Conservation (phyloP, 768 basidiomycete species). For the Neoboletus magnificus region DNA sequence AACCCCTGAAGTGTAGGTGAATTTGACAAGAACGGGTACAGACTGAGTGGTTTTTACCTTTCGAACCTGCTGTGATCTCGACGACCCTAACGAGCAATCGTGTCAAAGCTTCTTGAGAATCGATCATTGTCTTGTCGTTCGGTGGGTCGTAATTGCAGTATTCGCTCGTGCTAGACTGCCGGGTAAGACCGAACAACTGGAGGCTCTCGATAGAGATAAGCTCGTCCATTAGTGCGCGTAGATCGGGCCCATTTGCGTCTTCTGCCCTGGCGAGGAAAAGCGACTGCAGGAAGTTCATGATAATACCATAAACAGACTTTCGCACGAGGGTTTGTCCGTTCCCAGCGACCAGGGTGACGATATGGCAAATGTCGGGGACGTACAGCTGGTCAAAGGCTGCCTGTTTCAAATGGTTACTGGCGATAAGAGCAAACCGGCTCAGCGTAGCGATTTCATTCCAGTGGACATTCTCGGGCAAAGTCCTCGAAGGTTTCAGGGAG, state of each 20-base stretch:
- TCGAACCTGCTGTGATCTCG: constrained; percentile 60
- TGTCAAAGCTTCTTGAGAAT: constrained; percentile 64
- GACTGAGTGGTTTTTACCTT: constrained; percentile 46
- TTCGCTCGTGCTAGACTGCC: constrained; percentile 64
- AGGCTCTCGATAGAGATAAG: constrained; percentile 55
- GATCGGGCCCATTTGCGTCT: constrained; percentile 54
- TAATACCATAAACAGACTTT: constrained; percentile 75
- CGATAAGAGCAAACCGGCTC: constrained; percentile 68
- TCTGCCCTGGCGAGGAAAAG: constrained; percentile 60
- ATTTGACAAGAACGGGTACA: background rate
- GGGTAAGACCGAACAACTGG: constrained; percentile 68
- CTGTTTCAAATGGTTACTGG: constrained; percentile 64
- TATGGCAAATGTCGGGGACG: constrained; percentile 79
- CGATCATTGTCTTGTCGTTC: constrained; percentile 54
- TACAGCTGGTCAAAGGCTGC: constrained; percentile 69
- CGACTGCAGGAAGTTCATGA: constrained; percentile 80
- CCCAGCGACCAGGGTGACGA: constrained; percentile 73
- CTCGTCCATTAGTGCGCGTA: constrained; percentile 62
- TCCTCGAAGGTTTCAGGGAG: constrained; percentile 57
- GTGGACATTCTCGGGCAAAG: constrained; percentile 64
- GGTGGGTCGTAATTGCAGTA: constrained; percentile 55
- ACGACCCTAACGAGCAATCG: constrained; percentile 61
- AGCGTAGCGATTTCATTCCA: constrained; percentile 84
- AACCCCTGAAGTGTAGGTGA: constrained; percentile 46
- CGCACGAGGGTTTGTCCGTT: constrained; percentile 73